These are phyloP conservation scores for Globisporangium nunn DNA, from an alignment of 352 stramenopile species.

Conservation along the genomic window DNA sequence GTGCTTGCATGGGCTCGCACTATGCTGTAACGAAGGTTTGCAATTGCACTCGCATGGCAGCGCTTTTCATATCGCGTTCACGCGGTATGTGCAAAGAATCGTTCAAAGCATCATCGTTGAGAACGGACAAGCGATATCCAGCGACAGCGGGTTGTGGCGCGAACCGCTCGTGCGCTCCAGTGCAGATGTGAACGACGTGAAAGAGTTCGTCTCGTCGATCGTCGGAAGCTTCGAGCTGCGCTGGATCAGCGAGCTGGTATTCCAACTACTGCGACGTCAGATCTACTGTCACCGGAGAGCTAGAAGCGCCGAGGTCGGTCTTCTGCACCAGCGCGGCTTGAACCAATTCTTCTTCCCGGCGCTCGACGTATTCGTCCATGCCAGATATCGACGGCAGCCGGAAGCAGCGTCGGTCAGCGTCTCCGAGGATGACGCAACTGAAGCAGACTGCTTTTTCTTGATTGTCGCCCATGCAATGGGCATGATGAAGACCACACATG, in stretches of 20 bases:
- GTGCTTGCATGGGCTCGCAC: slow-evolving; percentile 3
- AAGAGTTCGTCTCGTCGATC: slow-evolving; percentile 17
- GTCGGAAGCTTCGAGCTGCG: slow-evolving; percentile 16
- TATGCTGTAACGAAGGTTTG: not conserved
- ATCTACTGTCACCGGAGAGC: not conserved
- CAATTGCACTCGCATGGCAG: not conserved
- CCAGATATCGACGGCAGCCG: not conserved
- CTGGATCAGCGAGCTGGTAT: slow-evolving; percentile 20
- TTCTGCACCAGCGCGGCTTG: slow-evolving; percentile 16
- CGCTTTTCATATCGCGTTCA: slow-evolving; percentile 22
- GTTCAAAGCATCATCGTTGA: slow-evolving; percentile 17
- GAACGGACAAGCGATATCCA: slow-evolving; percentile 32
- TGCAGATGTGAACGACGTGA: slow-evolving; percentile 16
- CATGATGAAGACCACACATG: not conserved
- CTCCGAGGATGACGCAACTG: not conserved
- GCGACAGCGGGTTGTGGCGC: slow-evolving; percentile 9
- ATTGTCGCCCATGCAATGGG: slow-evolving; percentile 3
- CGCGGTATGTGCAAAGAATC: slow-evolving; percentile 19
- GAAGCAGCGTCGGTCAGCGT: not conserved
- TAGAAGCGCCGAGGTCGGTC: not conserved
- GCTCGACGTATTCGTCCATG: slow-evolving; percentile 5
- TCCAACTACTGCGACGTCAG: slow-evolving; percentile 14
- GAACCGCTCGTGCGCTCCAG: slow-evolving; percentile 13
- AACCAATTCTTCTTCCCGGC: slow-evolving; percentile 31
- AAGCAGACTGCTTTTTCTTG: not conserved